phyloP scores from a whole-genome alignment of 768 basidiomycete species.

The Rickenella mellea region DNA sequence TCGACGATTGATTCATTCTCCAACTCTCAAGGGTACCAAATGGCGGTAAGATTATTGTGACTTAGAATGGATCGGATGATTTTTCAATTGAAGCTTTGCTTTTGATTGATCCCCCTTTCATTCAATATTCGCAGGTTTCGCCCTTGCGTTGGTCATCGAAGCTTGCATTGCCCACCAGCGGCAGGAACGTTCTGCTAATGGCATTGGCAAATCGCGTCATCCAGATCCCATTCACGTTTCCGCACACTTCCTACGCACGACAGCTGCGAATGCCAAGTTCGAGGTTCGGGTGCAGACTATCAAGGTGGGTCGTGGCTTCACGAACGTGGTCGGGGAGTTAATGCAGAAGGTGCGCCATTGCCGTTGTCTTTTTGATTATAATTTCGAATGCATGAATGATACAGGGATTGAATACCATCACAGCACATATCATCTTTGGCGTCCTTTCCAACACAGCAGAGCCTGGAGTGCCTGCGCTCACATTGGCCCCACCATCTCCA shows the following conservation, averaged over 20 bases:
- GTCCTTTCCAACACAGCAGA: slow-evolving; percentile 24
- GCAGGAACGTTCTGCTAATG: no score
- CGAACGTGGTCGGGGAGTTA: slow-evolving; percentile 48
- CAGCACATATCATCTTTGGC: slow-evolving; percentile 49
- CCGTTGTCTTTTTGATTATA: slow-evolving; percentile 8
- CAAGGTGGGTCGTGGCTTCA: slow-evolving; percentile 41
- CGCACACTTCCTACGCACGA: slow-evolving; percentile 40
- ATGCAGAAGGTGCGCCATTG: slow-evolving; percentile 51
- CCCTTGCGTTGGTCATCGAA: slow-evolving; percentile 47
- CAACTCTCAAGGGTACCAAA: no score
- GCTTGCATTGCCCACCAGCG: slow-evolving; percentile 45
- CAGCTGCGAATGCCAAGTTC: slow-evolving; percentile 22
- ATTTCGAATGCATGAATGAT: neutral
- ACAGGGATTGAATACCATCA: slow-evolving; percentile 37
- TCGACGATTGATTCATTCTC: no score
- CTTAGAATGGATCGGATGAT: no score
- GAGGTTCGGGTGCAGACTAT: slow-evolving; percentile 37
- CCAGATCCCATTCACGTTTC: slow-evolving; percentile 53
- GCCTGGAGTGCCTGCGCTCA: slow-evolving; percentile 11
- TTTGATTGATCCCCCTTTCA: no score
- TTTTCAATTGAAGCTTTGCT: no score
- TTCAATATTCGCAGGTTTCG: no score
- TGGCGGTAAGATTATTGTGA: no score
- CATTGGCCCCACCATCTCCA: slow-evolving; percentile 40
- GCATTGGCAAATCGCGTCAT: no score